phyloP scores from a whole-genome alignment of 148 eudicot species.

The Pouteria glomerata region DNA sequence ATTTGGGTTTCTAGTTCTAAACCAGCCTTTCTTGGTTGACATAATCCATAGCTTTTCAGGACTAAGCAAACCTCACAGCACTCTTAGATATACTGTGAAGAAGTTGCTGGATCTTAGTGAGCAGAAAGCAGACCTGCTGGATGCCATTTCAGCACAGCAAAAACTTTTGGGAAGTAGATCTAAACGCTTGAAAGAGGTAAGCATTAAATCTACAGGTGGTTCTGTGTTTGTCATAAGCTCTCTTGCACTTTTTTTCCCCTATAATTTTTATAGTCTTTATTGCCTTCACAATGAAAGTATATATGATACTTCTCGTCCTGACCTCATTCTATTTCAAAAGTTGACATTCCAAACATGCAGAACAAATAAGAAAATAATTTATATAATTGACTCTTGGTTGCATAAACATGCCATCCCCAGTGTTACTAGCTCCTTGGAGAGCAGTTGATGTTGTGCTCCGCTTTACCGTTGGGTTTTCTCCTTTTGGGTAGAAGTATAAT shows the following conservation, averaged over 20 bases:
- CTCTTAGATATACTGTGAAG: slow-evolving; percentile 72
- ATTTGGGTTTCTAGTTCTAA: slow-evolving; percentile 67
- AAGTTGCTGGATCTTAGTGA: slow-evolving; percentile 72
- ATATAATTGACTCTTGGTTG: too few relatives aligned
- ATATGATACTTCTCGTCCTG: too few relatives aligned
- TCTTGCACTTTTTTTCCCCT: not conserved
- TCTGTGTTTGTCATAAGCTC: not conserved
- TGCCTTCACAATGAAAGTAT: too few relatives aligned
- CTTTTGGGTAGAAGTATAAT: too few relatives aligned
- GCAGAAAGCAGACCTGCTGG: slow-evolving; percentile 36
- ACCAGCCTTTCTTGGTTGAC: slow-evolving; percentile 58
- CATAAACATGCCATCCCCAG: too few relatives aligned
- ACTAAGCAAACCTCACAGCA: slow-evolving; percentile 75
- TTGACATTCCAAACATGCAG: too few relatives aligned
- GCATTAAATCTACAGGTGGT: not conserved
- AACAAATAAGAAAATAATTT: too few relatives aligned
- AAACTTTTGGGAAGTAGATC: slow-evolving; percentile 50
- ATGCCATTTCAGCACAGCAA: slow-evolving; percentile 48
- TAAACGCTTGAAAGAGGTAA: slow-evolving; percentile 71
- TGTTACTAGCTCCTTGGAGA: too few relatives aligned
- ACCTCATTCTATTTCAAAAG: too few relatives aligned
- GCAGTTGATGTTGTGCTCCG: too few relatives aligned
- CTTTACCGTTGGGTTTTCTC: too few relatives aligned
- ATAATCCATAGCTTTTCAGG: slow-evolving; percentile 63
- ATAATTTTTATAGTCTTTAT: too few relatives aligned